Base-by-base conservation (phyloP, 371 early-diverging fungal species). In the Mortierella sp. region DNA sequence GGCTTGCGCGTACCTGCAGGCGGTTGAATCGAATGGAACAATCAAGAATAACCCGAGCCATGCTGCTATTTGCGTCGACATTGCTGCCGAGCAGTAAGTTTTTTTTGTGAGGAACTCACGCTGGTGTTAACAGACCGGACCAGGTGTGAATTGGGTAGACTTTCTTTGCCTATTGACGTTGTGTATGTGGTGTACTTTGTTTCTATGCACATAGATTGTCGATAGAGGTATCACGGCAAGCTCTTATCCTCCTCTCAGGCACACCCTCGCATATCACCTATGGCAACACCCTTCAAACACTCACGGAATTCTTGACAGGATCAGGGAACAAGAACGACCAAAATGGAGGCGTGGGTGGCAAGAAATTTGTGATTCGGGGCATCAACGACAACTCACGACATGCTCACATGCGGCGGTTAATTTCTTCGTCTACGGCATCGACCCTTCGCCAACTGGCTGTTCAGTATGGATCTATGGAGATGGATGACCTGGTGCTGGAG, bases 31-130 rank as follows among this genome's bases (percentile, higher is more conserved):
- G 19, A 82, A 86, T 50, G 54, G 86, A 43, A 14, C 77, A 19
- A 75, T 82, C 73, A 86, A 71, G 67, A 86, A 79, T 48, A 82
- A 79, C 72, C 69, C 82, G 0, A 82, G 86, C 51, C 82, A 86
- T 77, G 86, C 86, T 16, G 86, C 86, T 24, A 79, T 86, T 61
- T 86, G 86, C 54, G 72, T 86, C 34, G 82, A 86, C 50, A 86
- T 86, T 76, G 86, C 86, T 55, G 82, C 82, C 9, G 71, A 76
- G 55, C 79, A 76, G 86, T 86, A 77, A 26, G 78, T 51, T 40
- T 64, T 40, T 64, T 37, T 0, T 31, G 31, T 16, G 31, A 9
- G 10, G 31, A 21, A 24, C 37, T 19, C 37, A 19, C 43, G 8
- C 40, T 24, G 21, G 6, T 21, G 43, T 8, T 9, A 37, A 21